These are phyloP conservation scores for Tolypocladium guangdongense DNA, from an alignment of 2,329 filamentous ascomycete species.

Conservation along the genomic window DNA sequence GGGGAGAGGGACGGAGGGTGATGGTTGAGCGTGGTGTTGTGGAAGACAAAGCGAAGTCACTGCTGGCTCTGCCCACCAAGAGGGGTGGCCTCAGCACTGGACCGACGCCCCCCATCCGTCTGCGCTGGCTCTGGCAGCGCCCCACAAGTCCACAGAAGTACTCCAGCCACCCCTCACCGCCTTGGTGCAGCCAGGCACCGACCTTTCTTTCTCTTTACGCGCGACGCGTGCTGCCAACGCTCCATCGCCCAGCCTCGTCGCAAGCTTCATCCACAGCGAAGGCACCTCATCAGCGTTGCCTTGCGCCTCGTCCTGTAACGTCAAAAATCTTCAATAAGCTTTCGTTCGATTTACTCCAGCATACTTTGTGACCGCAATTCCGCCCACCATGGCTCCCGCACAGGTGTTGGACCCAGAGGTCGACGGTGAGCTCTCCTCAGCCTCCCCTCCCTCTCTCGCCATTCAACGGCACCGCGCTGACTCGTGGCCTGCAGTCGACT, in stretches of 20 bases:
- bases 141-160: neutral
- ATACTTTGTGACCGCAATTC: neutral
- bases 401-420: conserved; percentile 23
- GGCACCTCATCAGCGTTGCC: neutral
- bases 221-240: conserved; percentile 20
- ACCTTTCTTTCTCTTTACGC: conserved; percentile 18
- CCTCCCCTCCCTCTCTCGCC: neutral
- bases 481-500: conserved; percentile 18
- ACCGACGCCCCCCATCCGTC: neutral
- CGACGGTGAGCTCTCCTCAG: conserved; percentile 18
- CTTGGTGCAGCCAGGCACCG: no score
- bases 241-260: conserved; percentile 11
- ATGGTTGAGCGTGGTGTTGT: neutral
- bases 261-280: conserved; percentile 13
- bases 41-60: neutral
- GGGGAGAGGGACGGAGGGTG: neutral
- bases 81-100: no score
- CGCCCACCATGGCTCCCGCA: conserved; percentile 22
- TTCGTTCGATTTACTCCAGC: neutral
- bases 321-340: neutral
- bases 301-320: neutral
- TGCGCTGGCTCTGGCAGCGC: neutral
- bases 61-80: neutral
- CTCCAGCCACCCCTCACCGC: neutral
- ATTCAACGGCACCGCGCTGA: neutral